Percentiles rank a stretch among this genome's conserved stretches.
phyloP scores from a whole-genome alignment of 139 green algal species.

The Chlorella sorokiniana region DNA sequence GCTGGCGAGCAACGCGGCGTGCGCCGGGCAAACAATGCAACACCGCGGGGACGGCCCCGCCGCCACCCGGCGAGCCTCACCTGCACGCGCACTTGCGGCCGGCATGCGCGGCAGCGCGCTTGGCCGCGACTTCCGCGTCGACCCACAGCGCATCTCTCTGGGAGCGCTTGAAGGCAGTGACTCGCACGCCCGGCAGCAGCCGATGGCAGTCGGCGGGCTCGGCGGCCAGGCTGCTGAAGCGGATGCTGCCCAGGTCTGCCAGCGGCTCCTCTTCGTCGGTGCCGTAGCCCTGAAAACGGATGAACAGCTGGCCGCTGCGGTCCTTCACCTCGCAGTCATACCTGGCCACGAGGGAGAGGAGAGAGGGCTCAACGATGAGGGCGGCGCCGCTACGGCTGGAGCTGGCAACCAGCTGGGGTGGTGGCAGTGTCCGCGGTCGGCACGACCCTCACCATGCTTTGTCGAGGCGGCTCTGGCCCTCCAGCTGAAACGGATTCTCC shows the following conservation, averaged over 20 bases:
- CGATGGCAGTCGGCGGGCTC: not conserved
- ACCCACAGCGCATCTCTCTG: not conserved
- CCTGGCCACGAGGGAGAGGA: not conserved
- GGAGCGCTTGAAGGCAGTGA: conserved; percentile 27
- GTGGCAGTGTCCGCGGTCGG: too few relatives aligned
- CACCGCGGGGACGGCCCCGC: not conserved
- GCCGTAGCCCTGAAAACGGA: conserved; percentile 3
- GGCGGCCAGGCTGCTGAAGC: not conserved
- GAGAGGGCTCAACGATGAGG: not conserved
- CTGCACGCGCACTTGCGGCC: conserved; percentile 23
- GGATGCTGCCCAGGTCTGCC: not conserved
- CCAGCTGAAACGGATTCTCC: too few relatives aligned
- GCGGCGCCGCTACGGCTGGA: too few relatives aligned
- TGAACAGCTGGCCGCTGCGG: not conserved
- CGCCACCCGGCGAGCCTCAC: not conserved
- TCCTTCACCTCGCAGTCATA: conserved; percentile 23
- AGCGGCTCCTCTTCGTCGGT: conserved; percentile 22
- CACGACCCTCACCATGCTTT: conserved; percentile 3
- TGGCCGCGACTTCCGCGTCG: conserved; percentile 15
- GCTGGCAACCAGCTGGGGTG: too few relatives aligned
- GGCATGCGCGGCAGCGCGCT: not conserved
- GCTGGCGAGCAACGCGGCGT: not conserved
- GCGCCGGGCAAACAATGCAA: not conserved
- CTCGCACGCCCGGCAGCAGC: not conserved
- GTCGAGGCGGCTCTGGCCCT: not conserved